Evolutionary conservation across 345 rosid species (phyloP), one percentile per base, ranked within the genome.

Genomic region (Salix purpurea): DNA sequence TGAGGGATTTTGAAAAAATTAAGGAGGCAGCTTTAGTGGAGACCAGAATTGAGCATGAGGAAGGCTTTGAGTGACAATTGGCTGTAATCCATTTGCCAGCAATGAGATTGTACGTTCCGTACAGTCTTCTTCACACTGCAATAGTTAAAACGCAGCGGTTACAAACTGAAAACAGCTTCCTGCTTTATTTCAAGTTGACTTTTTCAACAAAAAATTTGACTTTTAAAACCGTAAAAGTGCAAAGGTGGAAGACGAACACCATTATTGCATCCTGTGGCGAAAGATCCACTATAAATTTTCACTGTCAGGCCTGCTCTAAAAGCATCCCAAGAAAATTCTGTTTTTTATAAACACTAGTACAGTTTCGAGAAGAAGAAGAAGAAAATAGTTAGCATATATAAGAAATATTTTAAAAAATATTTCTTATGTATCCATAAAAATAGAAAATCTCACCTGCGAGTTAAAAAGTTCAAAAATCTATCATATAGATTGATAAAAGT

Each of bases 291-390:
- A 1, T 9, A 34, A 71, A 21, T 8, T 19, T 52, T 71, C 26
- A 52, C 46, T 54, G 44, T 34, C 65, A 39, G 52, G 42, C 1
- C 34, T 28, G 19, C 23, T 10, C 50, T 6, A 8, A 48, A 65
- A 13, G 83, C 76, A 83, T 83, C 80, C 84, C 40, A 79, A 64
- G 83, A 75, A 56, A 72, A 75, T 13, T 75, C 37, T 28, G 3
- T 2, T 42, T 10, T 42, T 42, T 42, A 2, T 42, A 11, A 40
- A 10, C 46, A 2, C 1, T 2, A 0, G 46, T 12, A 11, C 46
- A 10, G 46, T 10, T 10, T 11, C 0, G 42, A 9, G 42, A 5
- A 7, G 5, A 6, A 37, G 7, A 36, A 28, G 40, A 6, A 37
- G 12, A 2, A 9, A 39, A 11, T 9, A 40, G 2, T 40, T 40